These are phyloP conservation scores for Daldinia vernicosa DNA, from an alignment of 495 filamentous ascomycete genomes.

Conservation along the genomic window DNA sequence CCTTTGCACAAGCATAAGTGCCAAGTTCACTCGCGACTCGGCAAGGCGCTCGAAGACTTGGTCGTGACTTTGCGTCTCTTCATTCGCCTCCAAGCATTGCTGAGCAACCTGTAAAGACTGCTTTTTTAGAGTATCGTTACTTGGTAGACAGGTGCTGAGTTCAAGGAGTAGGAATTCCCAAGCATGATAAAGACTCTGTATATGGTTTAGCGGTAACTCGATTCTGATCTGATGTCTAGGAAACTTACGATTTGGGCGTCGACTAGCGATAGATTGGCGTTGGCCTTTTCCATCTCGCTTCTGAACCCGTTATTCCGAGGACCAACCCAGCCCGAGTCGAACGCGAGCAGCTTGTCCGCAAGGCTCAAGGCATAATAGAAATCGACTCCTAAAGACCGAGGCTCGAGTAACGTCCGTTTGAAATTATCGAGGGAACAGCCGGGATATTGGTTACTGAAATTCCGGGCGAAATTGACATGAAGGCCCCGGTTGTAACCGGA, in stretches of 20 bases:
- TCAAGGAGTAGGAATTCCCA: conserved; percentile 92
- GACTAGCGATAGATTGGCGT: conserved; percentile 88
- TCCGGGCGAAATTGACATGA: conserved; percentile 82
- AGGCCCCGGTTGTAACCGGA: conserved; percentile 84
- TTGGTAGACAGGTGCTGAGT: conserved; percentile 73
- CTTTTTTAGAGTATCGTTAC: conserved; percentile 67
- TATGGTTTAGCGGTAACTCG: conserved; percentile 44
- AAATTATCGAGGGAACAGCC: conserved; percentile 76
- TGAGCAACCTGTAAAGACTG: conserved; percentile 72
- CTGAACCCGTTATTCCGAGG: conserved; percentile 72
- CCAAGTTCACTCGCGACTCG: conserved; percentile 76
- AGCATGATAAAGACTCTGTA: conserved; percentile 77
- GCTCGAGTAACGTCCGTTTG: conserved; percentile 73
- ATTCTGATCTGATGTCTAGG: background rate
- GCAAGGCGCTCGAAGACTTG: conserved; percentile 75
- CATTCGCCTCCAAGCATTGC: conserved; percentile 77
- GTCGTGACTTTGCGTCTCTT: conserved; percentile 69
- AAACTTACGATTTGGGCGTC: conserved; percentile 86
- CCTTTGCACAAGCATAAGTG: conserved; percentile 78
- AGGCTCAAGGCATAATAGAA: conserved; percentile 85
- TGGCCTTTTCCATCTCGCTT: conserved; percentile 83
- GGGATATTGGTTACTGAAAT: conserved; percentile 79
- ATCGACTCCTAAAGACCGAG: conserved; percentile 69
- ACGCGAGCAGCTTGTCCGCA: conserved; percentile 76
- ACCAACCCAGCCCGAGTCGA: conserved; percentile 79